phyloP scores from a whole-genome alignment of 2,329 filamentous ascomycete species.

The Paecilomyces dactylethromorphus region DNA sequence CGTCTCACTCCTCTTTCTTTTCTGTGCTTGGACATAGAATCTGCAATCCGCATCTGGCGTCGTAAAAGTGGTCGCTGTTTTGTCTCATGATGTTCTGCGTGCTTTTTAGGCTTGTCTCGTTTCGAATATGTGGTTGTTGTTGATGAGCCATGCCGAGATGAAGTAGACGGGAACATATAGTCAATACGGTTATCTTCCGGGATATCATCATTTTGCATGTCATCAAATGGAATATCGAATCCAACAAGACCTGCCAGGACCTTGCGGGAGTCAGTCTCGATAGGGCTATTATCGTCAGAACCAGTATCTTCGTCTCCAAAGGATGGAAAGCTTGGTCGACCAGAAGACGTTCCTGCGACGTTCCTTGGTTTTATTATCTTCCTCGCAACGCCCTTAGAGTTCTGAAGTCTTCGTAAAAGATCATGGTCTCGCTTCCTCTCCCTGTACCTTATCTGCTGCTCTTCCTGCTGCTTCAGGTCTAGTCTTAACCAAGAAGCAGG shows the following conservation, averaged over 20 bases:
- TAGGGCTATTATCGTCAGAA: conserved; percentile 18
- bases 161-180: conserved; percentile 29
- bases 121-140: conserved; percentile 15
- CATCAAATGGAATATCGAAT: conserved; percentile 15
- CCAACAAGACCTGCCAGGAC: conserved; percentile 11
- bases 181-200: conserved; percentile 37
- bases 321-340: conserved; percentile 7
- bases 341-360: conserved; percentile 9
- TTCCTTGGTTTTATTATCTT: conserved; percentile 20
- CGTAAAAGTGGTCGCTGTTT: conserved; percentile 18
- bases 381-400: conserved; percentile 27
- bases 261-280: conserved; percentile 7
- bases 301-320: conserved; percentile 22
- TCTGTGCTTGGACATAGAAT: conserved; percentile 16
- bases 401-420: conserved; percentile 13
- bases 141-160: conserved; percentile 13
- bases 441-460: conserved; percentile 9
- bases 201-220: conserved; percentile 23
- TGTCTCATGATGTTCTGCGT: conserved; percentile 3
- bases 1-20: conserved; percentile 15
- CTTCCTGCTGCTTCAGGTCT: conserved; percentile 28
- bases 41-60: conserved; percentile 31
- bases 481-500: conserved; percentile 43
- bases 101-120: conserved; percentile 4
- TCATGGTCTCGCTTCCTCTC: conserved; percentile 15